Percentiles rank a stretch among this genome's conserved stretches.
phyloP scores from a whole-genome alignment of 768 basidiomycete species.

The Kwoniella dendrophila region DNA sequence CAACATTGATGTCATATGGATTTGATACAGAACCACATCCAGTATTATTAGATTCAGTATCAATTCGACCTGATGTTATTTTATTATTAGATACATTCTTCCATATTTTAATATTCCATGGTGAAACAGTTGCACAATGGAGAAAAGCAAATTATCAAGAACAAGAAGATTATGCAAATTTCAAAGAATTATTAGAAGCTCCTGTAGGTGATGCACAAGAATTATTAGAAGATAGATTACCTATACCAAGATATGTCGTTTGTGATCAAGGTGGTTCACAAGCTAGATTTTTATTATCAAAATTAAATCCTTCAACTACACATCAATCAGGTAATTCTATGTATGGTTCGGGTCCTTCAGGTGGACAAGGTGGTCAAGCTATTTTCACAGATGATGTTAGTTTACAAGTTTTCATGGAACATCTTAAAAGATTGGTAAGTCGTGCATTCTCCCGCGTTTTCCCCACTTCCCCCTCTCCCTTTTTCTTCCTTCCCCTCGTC shows the following conservation, averaged over 20 bases:
- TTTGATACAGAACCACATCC: conserved; percentile 87
- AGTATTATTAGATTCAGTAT: conserved; percentile 93
- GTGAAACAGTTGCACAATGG: conserved; percentile 95
- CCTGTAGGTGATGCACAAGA: conserved; percentile 92
- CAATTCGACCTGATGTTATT: conserved; percentile 95
- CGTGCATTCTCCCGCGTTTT: no score
- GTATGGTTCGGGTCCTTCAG: conserved; percentile 69
- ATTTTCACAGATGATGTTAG: conserved; percentile 99
- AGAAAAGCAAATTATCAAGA: conserved; percentile 97
- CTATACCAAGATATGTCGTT: conserved; percentile 96
- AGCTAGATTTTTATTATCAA: conserved; percentile 94
- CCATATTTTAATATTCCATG: conserved; percentile 99
- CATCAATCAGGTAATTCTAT: conserved; percentile 76
- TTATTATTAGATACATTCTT: conserved; percentile 98
- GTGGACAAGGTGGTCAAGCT: conserved; percentile 68
- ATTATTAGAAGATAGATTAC: conserved; percentile 90
- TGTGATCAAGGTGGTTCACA: conserved; percentile 97
- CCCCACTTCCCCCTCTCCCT: no score
- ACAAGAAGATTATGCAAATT: conserved; percentile 97
- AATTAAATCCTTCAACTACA: conserved; percentile 96
- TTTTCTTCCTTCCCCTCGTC: no score
- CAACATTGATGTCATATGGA: conserved; percentile 97
- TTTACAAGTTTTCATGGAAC: conserved; percentile 68
- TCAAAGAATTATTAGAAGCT: conserved; percentile 85
- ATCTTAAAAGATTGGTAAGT: conserved; percentile 80